Conservation (phyloP, 2,329 filamentous ascomycete genomes). For the Dothideomycetes sp. region DNA sequence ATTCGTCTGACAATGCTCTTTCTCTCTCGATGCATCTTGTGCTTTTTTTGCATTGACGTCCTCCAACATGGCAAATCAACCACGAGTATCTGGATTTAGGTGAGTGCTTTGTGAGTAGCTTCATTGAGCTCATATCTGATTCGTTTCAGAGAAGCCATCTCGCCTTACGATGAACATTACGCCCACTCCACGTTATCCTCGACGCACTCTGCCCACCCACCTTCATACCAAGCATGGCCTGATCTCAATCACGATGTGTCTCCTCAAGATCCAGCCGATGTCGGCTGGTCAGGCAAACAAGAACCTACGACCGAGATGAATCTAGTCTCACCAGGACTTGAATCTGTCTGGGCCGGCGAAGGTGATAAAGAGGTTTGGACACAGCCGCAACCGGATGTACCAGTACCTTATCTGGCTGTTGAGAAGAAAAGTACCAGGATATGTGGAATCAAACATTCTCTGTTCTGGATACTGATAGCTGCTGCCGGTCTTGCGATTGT, state of each 20-base stretch:
- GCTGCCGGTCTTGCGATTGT: slow-evolving; percentile 24
- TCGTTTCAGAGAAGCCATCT: slow-evolving; percentile 4
- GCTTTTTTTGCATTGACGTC: no score
- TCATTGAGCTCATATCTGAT: background rate
- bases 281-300: slow-evolving; percentile 19
- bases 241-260: slow-evolving; percentile 10
- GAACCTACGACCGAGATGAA: slow-evolving; percentile 12
- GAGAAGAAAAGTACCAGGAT: slow-evolving; percentile 14
- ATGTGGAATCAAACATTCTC: slow-evolving; percentile 17
- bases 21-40: no score
- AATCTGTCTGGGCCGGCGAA: slow-evolving; percentile 20
- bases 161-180: background rate
- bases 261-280: slow-evolving; percentile 5
- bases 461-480: slow-evolving; percentile 19
- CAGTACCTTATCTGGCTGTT: slow-evolving; percentile 13
- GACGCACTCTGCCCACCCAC: slow-evolving; percentile 17
- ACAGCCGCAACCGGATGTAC: slow-evolving; percentile 15
- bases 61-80: slow-evolving; percentile 9
- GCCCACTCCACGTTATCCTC: background rate
- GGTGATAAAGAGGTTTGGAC: slow-evolving; percentile 24
- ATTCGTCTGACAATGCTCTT: no score
- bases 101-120: background rate
- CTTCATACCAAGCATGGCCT: slow-evolving; percentile 20
- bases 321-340: slow-evolving; percentile 20
- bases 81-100: slow-evolving; percentile 11